These are phyloP conservation scores for Parmelia sp. DNA, from an alignment of 495 filamentous ascomycete genomes.

Conservation along the genomic window DNA sequence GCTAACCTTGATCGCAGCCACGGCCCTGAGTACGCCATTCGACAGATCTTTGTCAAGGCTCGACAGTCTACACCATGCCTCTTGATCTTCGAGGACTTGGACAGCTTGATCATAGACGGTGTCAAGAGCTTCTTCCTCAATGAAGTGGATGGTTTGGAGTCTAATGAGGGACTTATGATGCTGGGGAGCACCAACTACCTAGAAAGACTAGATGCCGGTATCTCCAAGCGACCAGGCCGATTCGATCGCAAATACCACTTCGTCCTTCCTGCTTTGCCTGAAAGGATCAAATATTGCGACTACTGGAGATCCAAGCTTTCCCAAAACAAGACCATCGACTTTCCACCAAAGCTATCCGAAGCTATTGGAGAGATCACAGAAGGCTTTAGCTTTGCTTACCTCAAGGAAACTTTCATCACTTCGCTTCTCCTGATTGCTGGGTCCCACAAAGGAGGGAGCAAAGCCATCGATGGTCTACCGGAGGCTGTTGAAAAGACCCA, in stretches of 20 bases:
- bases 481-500: constrained; percentile 28
- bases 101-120: constrained; percentile 48
- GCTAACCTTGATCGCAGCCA: constrained; percentile 12
- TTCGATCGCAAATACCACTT: constrained; percentile 64
- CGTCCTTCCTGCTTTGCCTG: constrained; percentile 44
- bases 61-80: constrained; percentile 39
- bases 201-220: constrained; percentile 53
- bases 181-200: constrained; percentile 59
- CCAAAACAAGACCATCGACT: constrained; percentile 47
- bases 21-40: constrained; percentile 31
- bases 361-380: constrained; percentile 54
- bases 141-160: constrained; percentile 62
- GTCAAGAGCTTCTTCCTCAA: constrained; percentile 64
- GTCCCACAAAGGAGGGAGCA: constrained; percentile 9
- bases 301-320: constrained; percentile 44
- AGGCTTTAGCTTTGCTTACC: constrained; percentile 59
- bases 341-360: constrained; percentile 46
- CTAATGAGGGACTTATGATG: constrained; percentile 62
- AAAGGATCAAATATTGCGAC: constrained; percentile 50
- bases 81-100: constrained; percentile 61
- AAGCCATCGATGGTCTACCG: constrained; percentile 10
- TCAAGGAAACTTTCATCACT: constrained; percentile 60
- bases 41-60: constrained; percentile 47
- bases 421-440: constrained; percentile 48
- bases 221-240: constrained; percentile 56